Evolutionary conservation across 2,329 filamentous ascomycete genomes (phyloP).

Genomic region (Mycocentrospora acerina): DNA sequence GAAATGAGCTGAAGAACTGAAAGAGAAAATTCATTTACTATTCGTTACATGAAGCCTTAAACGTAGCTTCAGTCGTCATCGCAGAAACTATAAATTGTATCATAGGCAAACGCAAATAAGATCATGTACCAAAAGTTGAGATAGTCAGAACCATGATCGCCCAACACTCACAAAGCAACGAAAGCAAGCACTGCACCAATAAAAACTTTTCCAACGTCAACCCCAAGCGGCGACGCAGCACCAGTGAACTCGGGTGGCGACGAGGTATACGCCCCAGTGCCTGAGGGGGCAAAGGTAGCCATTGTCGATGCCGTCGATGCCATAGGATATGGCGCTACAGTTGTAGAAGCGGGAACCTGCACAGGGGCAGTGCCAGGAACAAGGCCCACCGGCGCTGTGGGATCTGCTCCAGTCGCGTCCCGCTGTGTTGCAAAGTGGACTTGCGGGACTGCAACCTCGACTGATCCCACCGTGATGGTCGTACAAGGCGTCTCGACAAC

Average conservation of each 20-base stretch:
- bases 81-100: no score
- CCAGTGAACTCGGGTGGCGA: slow-evolving; percentile 38
- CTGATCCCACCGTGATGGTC: slow-evolving; percentile 46
- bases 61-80: no score
- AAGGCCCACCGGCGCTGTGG: slow-evolving; percentile 38
- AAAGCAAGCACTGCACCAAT: slow-evolving; percentile 35
- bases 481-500: slow-evolving; percentile 29
- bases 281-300: slow-evolving; percentile 20
- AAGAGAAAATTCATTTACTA: no score
- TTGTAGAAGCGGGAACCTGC: slow-evolving; percentile 32
- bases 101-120: no score
- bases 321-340: slow-evolving; percentile 28
- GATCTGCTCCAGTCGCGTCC: slow-evolving; percentile 26
- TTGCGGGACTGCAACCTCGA: slow-evolving; percentile 49
- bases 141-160: no score
- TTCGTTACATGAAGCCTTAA: no score
- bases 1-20: no score
- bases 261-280: slow-evolving; percentile 23
- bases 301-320: slow-evolving; percentile 25
- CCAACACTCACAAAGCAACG: slow-evolving; percentile 33
- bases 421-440: slow-evolving; percentile 47
- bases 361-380: slow-evolving; percentile 36
- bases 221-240: slow-evolving; percentile 29
- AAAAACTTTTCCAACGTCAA: slow-evolving; percentile 23
- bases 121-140: background rate